Evolutionary conservation across 163 green algal genomes (phyloP), one percentile per base, ranked within the genome.

Genomic region (Prototheca stagnorum): DNA sequence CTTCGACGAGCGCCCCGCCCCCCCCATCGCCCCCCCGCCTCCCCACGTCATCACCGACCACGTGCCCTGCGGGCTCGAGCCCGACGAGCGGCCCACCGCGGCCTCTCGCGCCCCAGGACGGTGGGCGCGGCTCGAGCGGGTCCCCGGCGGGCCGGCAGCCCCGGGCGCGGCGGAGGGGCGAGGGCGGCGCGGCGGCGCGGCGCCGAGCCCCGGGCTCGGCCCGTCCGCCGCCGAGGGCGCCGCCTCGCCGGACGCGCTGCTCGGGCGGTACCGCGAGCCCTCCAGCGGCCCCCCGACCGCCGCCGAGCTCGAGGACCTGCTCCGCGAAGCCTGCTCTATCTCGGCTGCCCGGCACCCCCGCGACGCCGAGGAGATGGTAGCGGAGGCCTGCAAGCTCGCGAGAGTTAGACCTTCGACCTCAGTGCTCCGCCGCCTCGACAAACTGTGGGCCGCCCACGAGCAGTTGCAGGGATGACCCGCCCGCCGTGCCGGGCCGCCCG

Each of bases 381-480:
- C 46, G 0, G n/a, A 68, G 36, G 49, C 59, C 9, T 64, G 59
- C 59, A 44, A 55, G 21, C 25, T 35, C 15, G 47, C 47, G 12
- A 7, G 31, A 5, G 48, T 68, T 15, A 40, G 49, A 37, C 59
- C 59, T 29, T 64, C 63, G 24, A 54, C 53, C 36, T 42, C 54
- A 24, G 64, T 54, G 17, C 27, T 53, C 4, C 56, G 51, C 33
- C 59, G 51, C 1, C 59, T 68, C 24, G 56, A 64, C 16, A 59
- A 64, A 37, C 52, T 68, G 17, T 68, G 59, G 59, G 53, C 52
- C 15, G 36, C 43, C 26, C 59, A 68, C 34, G 59, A 68, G 42
- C 59, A 68, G 43, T 31, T 68, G 31, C 53, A 68, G 24, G 35
- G 47, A 22, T 55, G 39, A 55, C 25, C 9, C 5, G 22, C 26